Evolutionary conservation across 108 stramenopile species (phyloP).

Genomic region (Chaetoceros tenuissimus): DNA sequence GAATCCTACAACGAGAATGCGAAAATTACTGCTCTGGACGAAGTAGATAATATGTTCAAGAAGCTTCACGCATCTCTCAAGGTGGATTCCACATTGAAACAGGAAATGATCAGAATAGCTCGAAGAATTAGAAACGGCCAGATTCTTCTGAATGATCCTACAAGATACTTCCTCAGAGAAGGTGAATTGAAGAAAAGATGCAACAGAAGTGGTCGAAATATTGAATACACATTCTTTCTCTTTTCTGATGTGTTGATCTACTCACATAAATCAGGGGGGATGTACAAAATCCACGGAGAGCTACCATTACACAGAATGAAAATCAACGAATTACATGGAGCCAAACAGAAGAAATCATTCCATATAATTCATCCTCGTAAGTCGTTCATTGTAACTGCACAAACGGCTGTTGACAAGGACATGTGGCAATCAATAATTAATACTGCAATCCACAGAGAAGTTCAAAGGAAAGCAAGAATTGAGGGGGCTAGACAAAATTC

Average conservation of each 20-base stretch:
- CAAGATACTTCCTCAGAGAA: conserved; percentile 68
- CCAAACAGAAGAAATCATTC: conserved; percentile 50
- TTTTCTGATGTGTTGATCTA: conserved; percentile 87
- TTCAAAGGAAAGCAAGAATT: not conserved
- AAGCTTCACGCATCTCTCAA: conserved; percentile 37
- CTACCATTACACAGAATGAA: conserved; percentile 81
- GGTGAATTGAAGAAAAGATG: conserved; percentile 81
- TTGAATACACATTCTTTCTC: conserved; percentile 84
- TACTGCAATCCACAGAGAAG: conserved; percentile 11
- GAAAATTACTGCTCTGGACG: conserved; percentile 29
- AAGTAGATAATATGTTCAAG: conserved; percentile 54
- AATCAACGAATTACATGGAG: conserved; percentile 57
- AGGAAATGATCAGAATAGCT: conserved; percentile 58
- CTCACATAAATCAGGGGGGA: conserved; percentile 21
- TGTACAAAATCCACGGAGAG: conserved; percentile 74
- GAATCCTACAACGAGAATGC: conserved; percentile 11
- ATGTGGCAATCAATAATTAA: conserved; percentile 31
- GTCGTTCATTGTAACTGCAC: conserved; percentile 68
- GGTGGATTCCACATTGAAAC: conserved; percentile 31
- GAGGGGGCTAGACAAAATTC: not conserved
- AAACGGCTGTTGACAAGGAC: conserved; percentile 14
- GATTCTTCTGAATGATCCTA: conserved; percentile 71
- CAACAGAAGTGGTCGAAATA: conserved; percentile 59
- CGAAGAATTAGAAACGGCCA: conserved; percentile 60
- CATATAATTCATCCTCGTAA: conserved; percentile 89